Conservation (phyloP, 306 rosid species). For the Quercus aquifolioides region DNA sequence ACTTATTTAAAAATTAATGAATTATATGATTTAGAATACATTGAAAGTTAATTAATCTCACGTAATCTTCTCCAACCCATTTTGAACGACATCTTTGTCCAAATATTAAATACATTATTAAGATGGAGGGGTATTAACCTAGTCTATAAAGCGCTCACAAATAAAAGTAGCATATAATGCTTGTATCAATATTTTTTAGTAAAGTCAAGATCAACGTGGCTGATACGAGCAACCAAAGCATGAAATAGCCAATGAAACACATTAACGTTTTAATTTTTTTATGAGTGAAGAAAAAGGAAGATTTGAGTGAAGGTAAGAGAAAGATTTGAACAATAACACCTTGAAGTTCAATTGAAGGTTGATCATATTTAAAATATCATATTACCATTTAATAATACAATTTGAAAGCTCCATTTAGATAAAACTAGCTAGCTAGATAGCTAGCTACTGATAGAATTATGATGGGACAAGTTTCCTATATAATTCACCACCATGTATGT, state of each 20-base stretch:
- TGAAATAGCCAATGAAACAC: neutral
- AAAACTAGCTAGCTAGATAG: too few relatives aligned
- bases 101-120: neutral
- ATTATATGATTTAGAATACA: too few relatives aligned
- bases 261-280: neutral
- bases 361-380: neutral
- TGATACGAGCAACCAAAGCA: neutral
- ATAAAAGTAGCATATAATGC: too few relatives aligned
- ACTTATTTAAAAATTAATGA: too few relatives aligned
- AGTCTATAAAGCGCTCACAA: too few relatives aligned
- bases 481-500: neutral
- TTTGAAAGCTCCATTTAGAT: neutral
- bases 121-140: too few relatives aligned
- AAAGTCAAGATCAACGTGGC: neutral
- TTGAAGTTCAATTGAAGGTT: neutral
- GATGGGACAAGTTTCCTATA: neutral
- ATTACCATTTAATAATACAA: neutral
- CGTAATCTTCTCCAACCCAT: too few relatives aligned
- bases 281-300: too few relatives aligned
- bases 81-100: too few relatives aligned
- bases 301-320: too few relatives aligned
- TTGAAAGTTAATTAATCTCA: too few relatives aligned
- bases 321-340: too few relatives aligned
- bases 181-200: neutral
- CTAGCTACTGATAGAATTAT: neutral